phyloP scores from a whole-genome alignment of 164 flowering plant genomes.

The Protea cynaroides region DNA sequence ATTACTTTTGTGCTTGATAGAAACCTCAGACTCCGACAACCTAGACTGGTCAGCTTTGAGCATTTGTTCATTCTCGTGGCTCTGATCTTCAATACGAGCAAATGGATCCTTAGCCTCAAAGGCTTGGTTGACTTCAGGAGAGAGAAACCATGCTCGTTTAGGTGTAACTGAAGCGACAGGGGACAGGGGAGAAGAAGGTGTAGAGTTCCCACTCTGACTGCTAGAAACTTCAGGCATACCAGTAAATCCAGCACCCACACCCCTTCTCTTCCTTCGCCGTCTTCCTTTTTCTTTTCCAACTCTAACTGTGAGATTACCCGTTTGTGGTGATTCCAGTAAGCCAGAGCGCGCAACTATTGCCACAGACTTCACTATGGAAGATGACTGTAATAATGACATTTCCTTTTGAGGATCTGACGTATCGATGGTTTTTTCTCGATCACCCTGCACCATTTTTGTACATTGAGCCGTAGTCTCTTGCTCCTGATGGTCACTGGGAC shows the following conservation, averaged over 20 bases:
- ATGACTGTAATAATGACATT: slow-evolving; percentile 9
- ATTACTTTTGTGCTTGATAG: slow-evolving; percentile 11
- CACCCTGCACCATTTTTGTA: slow-evolving; percentile 15
- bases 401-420: slow-evolving; percentile 15
- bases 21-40: slow-evolving; percentile 11
- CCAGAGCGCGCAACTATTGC: slow-evolving; percentile 21
- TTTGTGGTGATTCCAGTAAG: slow-evolving; percentile 25
- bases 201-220: slow-evolving; percentile 94
- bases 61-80: slow-evolving; percentile 14
- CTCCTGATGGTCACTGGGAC: slow-evolving; percentile 18
- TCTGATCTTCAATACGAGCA: slow-evolving; percentile 12
- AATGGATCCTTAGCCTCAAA: slow-evolving; percentile 28
- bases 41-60: slow-evolving; percentile 13
- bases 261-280: slow-evolving; percentile 52
- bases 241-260: slow-evolving; percentile 24
- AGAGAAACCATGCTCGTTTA: too few species aligned
- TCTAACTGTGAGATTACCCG: slow-evolving; percentile 44
- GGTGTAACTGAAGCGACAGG: slow-evolving; percentile 43
- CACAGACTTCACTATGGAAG: slow-evolving; percentile 22
- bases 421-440: slow-evolving; percentile 8
- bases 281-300: slow-evolving; percentile 47
- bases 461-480: slow-evolving; percentile 13
- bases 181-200: slow-evolving; percentile 87
- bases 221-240: slow-evolving; percentile 62
- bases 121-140: slow-evolving; percentile 32